phyloP scores from a whole-genome alignment of 2,329 filamentous ascomycete species.

The Beauveria asiatica region DNA sequence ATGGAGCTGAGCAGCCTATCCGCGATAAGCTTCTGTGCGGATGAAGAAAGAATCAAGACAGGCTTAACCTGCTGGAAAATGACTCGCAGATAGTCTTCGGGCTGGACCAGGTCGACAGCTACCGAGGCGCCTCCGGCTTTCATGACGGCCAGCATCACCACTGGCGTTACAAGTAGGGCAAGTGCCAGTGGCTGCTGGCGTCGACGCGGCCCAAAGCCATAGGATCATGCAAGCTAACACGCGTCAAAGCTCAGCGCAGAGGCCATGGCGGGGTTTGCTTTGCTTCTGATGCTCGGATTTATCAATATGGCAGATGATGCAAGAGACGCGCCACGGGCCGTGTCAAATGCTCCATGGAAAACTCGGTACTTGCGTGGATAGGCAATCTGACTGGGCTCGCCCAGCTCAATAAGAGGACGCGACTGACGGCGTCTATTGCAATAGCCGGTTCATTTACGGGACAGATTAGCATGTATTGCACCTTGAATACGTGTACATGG shows the following conservation, averaged over 20 bases:
- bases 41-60: slow-evolving; percentile 15
- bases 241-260: background rate
- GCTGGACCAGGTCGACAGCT: slow-evolving; percentile 19
- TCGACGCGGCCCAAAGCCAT: background rate
- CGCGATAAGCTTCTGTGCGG: slow-evolving; percentile 7
- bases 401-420: background rate
- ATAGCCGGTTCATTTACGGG: background rate
- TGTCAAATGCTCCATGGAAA: background rate
- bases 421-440: background rate
- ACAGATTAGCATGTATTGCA: background rate
- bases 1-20: slow-evolving; percentile 2
- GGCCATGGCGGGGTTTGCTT: background rate
- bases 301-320: background rate
- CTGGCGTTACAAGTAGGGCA: slow-evolving; percentile 5
- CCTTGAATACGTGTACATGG: background rate
- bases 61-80: slow-evolving; percentile 12
- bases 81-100: slow-evolving; percentile 14
- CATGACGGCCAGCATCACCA: slow-evolving; percentile 18
- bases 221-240: background rate
- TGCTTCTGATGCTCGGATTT: background rate
- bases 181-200: background rate
- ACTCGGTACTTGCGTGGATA: background rate
- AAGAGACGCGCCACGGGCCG: background rate
- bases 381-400: background rate
- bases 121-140: slow-evolving; percentile 20